Evolutionary conservation across 768 basidiomycete species (phyloP).

Genomic region (Amanita rubescens): DNA sequence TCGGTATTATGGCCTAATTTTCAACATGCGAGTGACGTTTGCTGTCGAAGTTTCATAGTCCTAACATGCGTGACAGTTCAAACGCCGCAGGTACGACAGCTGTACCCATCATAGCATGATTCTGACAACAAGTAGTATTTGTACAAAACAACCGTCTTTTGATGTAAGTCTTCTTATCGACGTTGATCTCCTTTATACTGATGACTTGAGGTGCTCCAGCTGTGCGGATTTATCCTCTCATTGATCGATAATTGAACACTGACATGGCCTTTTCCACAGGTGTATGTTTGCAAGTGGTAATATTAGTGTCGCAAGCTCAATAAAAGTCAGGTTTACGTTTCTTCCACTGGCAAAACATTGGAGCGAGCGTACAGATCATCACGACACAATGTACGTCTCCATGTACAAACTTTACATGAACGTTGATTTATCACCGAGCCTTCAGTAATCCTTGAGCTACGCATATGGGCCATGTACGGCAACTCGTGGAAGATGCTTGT

Average conservation of each 20-base stretch:
- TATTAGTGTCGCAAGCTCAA: too few relatives aligned
- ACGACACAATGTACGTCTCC: conserved; percentile 24
- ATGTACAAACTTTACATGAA: background rate
- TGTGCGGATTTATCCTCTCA: background rate
- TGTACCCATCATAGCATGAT: background rate
- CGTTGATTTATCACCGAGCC: background rate
- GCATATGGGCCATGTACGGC: conserved; percentile 26
- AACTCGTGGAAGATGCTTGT: conserved; percentile 16
- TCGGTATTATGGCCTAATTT: conserved; percentile 27
- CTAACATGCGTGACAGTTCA: conserved; percentile 10
- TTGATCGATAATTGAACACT: background rate
- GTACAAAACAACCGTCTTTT: conserved; percentile 19
- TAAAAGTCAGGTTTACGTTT: conserved; percentile 17
- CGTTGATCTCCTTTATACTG: background rate
- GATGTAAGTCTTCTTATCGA: conserved; percentile 15
- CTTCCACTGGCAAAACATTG: conserved; percentile 31
- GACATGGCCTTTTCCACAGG: background rate
- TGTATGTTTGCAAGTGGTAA: background rate
- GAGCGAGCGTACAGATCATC: conserved; percentile 25
- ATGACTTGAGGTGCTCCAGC: background rate
- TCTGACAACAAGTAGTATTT: conserved; percentile 17
- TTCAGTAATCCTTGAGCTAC: conserved; percentile 25
- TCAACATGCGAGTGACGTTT: conserved; percentile 19
- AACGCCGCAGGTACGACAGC: conserved; percentile 17
- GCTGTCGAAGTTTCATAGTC: background rate